Percentiles rank a stretch among this genome's conserved stretches.
phyloP scores from a whole-genome alignment of 805 yeast genomes.

The Candida xiaguanensis region DNA sequence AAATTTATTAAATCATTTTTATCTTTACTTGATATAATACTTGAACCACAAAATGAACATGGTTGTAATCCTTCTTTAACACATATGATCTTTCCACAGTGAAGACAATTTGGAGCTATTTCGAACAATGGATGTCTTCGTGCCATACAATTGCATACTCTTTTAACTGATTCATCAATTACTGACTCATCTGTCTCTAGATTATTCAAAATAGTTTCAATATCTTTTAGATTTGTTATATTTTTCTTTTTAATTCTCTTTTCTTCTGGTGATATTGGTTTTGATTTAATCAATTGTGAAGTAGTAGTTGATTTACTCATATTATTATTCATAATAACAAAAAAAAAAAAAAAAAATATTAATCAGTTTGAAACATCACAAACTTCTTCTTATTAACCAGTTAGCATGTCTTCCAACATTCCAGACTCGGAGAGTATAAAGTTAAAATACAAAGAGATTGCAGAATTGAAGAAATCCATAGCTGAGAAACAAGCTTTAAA shows the following conservation, averaged over 20 bases:
- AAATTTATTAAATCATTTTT: constrained; percentile 51
- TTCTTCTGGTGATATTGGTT: constrained; percentile 16
- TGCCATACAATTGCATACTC: constrained; percentile 78
- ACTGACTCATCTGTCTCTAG: constrained; percentile 32
- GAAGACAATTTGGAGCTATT: constrained; percentile 87
- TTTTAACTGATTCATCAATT: constrained; percentile 13
- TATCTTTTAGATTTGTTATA: constrained; percentile 56
- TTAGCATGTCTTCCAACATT: constrained; percentile 1
- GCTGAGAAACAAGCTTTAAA: constrained; percentile 16
- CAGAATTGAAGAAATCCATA: constrained; percentile 24
- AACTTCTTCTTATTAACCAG: no score
- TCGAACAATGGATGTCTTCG: constrained; percentile 84
- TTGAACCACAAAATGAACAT: constrained; percentile 77
- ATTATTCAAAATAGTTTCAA: constrained; percentile 58
- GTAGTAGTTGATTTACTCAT: constrained; percentile 34
- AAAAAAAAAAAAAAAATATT: constrained; percentile 2
- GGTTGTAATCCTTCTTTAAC: constrained; percentile 86
- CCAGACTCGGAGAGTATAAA: constrained; percentile 16
- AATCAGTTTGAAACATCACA: no score
- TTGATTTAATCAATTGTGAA: constrained; percentile 43
- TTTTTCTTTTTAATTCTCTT: constrained; percentile 41
- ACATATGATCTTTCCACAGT: constrained; percentile 94
- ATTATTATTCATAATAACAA: neutral
- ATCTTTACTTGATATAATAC: constrained; percentile 62
- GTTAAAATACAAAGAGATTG: constrained; percentile 27